Conservation (phyloP, 768 basidiomycete genomes). For the Epithele typhae region DNA sequence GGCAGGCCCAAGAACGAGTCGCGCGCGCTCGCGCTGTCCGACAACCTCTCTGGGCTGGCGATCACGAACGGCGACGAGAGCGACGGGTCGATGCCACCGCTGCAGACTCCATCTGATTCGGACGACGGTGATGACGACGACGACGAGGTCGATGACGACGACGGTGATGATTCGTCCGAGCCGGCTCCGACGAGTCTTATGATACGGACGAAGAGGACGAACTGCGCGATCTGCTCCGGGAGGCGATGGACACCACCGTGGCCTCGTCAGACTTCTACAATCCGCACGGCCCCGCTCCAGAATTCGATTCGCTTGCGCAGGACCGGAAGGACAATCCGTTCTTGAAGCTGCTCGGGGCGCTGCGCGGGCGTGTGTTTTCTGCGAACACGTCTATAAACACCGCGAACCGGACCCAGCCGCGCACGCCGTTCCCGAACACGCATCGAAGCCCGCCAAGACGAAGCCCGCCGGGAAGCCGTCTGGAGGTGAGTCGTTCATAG, state of each 20-base stretch:
- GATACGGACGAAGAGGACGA: slow-evolving; percentile 69
- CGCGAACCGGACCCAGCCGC: slow-evolving; percentile 29
- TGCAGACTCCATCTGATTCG: slow-evolving; percentile 54
- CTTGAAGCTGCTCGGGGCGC: slow-evolving; percentile 66
- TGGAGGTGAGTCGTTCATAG: not conserved
- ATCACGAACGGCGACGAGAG: slow-evolving; percentile 47
- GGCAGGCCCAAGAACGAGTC: too few species aligned
- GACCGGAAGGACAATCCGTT: slow-evolving; percentile 72
- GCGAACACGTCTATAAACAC: slow-evolving; percentile 42
- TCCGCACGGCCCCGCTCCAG: slow-evolving; percentile 33
- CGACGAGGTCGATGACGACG: slow-evolving; percentile 31
- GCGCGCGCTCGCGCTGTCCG: too few species aligned
- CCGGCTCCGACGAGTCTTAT: slow-evolving; percentile 43
- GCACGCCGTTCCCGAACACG: slow-evolving; percentile 15
- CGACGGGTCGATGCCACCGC: slow-evolving; percentile 58
- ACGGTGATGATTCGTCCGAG: slow-evolving; percentile 28
- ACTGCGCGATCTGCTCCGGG: slow-evolving; percentile 53
- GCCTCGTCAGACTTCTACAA: slow-evolving; percentile 57
- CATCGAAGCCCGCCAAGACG: slow-evolving; percentile 2
- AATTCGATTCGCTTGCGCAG: slow-evolving; percentile 38
- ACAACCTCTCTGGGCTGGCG: slow-evolving; percentile 44
- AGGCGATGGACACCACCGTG: slow-evolving; percentile 69
- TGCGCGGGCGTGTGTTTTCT: slow-evolving; percentile 72
- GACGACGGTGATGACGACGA: slow-evolving; percentile 35
- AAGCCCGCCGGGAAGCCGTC: not conserved